phyloP scores from a whole-genome alignment of 2,329 filamentous ascomycete species.

The Tolypocladium inflatum region DNA sequence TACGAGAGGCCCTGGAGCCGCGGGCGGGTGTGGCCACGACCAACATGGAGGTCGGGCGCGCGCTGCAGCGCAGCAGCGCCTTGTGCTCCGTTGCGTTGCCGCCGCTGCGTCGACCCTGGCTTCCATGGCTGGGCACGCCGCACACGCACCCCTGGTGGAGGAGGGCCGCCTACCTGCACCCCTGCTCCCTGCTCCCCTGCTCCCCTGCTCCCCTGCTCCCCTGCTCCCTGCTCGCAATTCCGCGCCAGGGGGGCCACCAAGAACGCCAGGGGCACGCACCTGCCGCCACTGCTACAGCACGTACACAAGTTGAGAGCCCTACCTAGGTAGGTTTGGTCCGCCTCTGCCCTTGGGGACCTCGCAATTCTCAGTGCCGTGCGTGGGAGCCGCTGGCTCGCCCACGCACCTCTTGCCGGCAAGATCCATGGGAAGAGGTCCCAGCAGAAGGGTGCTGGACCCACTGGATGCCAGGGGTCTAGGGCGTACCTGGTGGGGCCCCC shows the following conservation, averaged over 20 bases:
- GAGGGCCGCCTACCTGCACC: background rate
- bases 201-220: background rate
- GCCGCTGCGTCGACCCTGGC: background rate
- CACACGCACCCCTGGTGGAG: background rate
- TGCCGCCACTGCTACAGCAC: too few species aligned
- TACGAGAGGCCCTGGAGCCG: background rate
- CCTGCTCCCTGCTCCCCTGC: background rate
- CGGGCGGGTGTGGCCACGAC: background rate
- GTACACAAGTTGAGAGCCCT: too few species aligned
- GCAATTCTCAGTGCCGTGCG: too few species aligned
- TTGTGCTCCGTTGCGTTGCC: background rate
- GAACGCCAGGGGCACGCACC: background rate
- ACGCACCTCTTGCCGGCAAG: background rate
- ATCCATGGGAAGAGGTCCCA: background rate
- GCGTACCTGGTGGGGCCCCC: background rate
- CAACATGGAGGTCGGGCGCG: background rate
- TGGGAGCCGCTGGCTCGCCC: too few species aligned
- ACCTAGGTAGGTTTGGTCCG: too few species aligned
- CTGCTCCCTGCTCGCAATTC: background rate
- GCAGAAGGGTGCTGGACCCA: background rate
- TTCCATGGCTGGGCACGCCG: background rate
- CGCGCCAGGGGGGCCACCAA: background rate
- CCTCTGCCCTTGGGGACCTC: too few species aligned
- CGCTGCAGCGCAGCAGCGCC: background rate
- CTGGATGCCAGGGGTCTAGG: background rate